Percentiles rank a stretch among this genome's conserved stretches.
Conservation (phyloP, 176 grass and related monocot genomes). For the Typha latifolia region DNA sequence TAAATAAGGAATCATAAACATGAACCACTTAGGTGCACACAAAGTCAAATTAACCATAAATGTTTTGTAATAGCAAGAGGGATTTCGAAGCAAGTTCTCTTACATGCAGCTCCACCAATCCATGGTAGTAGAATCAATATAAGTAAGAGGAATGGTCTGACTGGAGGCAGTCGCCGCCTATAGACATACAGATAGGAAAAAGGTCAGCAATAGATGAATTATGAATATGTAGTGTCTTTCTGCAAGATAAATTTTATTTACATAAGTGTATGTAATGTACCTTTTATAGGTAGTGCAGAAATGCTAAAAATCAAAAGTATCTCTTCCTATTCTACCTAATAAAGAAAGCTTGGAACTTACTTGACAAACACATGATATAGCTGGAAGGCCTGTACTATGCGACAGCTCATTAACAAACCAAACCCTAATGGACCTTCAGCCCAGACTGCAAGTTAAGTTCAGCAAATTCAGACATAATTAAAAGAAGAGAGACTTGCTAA, state of each 20-base stretch:
- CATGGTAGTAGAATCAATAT: constrained; percentile 5
- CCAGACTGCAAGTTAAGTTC: constrained; percentile 4
- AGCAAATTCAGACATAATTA: not conserved
- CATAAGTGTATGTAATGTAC: too few relatives aligned
- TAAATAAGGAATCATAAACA: too few relatives aligned
- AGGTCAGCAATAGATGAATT: not conserved
- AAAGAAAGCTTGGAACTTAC: constrained; percentile 1
- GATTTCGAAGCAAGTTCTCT: not conserved
- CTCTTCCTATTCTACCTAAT: not conserved
- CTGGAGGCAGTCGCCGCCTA: constrained; percentile 4
- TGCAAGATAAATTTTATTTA: not conserved
- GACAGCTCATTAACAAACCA: constrained; percentile 12
- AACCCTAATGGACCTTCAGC: constrained; percentile 12
- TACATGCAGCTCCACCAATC: constrained; percentile 13
- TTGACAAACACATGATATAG: constrained; percentile 10
- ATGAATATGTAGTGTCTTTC: not conserved
- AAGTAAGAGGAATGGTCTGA: constrained; percentile 3
- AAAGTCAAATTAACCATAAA: not conserved
- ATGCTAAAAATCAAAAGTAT: not conserved
- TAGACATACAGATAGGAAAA: not conserved
- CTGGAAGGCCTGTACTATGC: constrained; percentile 9
- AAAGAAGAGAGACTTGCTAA: not conserved
- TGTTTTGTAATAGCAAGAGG: not conserved
- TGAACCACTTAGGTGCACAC: too few relatives aligned
- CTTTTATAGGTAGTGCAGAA: too few relatives aligned